Base-by-base conservation (phyloP, 2,329 filamentous ascomycete species). In the Plectosphaerella sp. region DNA sequence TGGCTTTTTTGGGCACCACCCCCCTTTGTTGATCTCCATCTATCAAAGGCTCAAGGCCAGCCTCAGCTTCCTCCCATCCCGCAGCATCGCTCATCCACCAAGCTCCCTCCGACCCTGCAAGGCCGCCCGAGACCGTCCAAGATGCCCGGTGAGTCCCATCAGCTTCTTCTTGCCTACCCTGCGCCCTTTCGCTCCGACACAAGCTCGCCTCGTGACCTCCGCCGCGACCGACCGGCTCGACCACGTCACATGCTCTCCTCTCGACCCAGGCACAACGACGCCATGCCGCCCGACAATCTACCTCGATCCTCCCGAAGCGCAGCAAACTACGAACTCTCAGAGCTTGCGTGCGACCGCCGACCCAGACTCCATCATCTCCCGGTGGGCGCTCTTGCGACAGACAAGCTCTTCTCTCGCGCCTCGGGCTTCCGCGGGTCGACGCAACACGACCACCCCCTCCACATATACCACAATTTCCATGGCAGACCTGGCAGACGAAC, bases 211-310 rank as follows among this genome's bases (percentile, higher is more conserved):
- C 49, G 24, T 50, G 24, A 49, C 41, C 25, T 24, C 47, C 48
- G 28, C 39, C 9, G 12, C 20, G 47, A 14, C 35, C 47, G 12
- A 48, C 9, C 47, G 16, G 47, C 47, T 28, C 37, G 8, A 63
- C 73, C 14, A 74, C 59, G 47, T 76, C 73, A 48, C 11, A 43
- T 16, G 28, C 36, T 33, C 45, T 22, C 33, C 28, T 33, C 8
- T 12, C 28, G 11, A 10, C 28, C 28, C 28, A 33, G 28, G 28
- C 28, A 33, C 8, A 33, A 7, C 28, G 28, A 33, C 8, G 8
- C 8, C 28, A 33, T 33, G 28, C 28, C 28, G 28, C 28, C 28
- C 28, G 28, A 33, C 28, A 33, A 33, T 33, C 28, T 9, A 33
- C 28, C 28, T 10, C 28, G 28, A 33, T 33, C 4, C 28, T 33